Conservation (phyloP, 768 basidiomycete species). For the Suillus lakei region DNA sequence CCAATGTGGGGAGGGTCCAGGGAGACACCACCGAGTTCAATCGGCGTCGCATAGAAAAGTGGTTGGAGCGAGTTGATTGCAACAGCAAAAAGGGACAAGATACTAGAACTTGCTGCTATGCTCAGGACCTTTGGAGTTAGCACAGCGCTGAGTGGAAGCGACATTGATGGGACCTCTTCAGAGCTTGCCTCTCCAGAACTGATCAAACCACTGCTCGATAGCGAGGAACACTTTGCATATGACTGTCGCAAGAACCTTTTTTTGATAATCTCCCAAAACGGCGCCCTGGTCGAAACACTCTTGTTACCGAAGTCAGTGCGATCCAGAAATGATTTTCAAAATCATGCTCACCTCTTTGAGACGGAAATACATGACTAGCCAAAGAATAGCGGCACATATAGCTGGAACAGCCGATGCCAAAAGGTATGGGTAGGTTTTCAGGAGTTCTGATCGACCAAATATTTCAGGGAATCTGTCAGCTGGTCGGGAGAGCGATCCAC, state of each 20-base stretch:
- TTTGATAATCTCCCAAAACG: not conserved
- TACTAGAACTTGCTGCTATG: conserved; percentile 39
- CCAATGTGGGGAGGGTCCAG: not conserved
- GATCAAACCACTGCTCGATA: not conserved
- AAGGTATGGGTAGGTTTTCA: not conserved
- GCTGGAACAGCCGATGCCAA: not conserved
- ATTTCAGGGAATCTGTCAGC: not conserved
- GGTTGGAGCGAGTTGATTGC: conserved; percentile 44
- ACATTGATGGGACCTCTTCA: conserved; percentile 36
- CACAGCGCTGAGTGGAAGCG: not conserved
- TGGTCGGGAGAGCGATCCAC: not conserved
- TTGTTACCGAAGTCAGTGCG: not conserved
- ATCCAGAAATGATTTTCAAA: not conserved
- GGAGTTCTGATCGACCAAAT: not conserved
- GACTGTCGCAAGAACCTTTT: not conserved
- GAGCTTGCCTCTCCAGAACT: not conserved
- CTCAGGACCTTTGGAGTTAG: not conserved
- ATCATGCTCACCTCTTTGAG: not conserved
- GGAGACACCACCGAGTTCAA: conserved; percentile 19
- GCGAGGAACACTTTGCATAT: not conserved
- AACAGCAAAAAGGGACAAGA: conserved; percentile 48
- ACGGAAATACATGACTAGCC: not conserved
- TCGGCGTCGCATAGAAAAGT: conserved; percentile 49
- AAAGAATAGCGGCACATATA: not conserved
- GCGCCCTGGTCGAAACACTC: not conserved